Conservation (phyloP, 2,329 filamentous ascomycete species). For the Trichoderma arundinaceum region DNA sequence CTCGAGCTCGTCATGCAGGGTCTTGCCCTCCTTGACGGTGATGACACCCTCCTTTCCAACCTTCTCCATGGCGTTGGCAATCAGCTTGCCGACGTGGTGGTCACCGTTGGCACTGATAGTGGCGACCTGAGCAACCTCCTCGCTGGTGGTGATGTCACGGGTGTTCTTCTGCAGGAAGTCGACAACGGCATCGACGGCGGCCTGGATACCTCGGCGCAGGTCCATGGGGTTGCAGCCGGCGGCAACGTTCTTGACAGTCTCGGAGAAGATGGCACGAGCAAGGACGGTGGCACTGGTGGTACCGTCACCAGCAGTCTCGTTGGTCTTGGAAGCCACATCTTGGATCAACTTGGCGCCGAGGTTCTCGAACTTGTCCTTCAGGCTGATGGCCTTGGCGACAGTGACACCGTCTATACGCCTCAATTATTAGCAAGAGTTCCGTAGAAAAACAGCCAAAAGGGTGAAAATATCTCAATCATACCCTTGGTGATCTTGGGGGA, state of each 20-base stretch:
- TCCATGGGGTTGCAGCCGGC: constrained; percentile 99
- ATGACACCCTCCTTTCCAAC: constrained; percentile 99
- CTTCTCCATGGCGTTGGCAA: constrained; percentile 99
- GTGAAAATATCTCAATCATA: constrained; percentile 47
- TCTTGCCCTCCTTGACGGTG: constrained; percentile 99
- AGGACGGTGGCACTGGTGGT: constrained; percentile 98
- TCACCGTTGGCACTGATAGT: constrained; percentile 99
- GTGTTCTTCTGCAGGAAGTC: constrained; percentile 95
- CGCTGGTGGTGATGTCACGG: constrained; percentile 96
- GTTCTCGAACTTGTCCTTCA: constrained; percentile 99
- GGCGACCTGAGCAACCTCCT: constrained; percentile 96
- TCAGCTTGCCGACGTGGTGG: constrained; percentile 90
- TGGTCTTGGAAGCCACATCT: constrained; percentile 99
- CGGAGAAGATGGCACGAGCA: constrained; percentile 97
- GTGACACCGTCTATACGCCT: constrained; percentile 75
- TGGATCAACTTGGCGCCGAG: constrained; percentile 94
- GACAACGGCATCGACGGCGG: constrained; percentile 92
- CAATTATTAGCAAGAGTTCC: constrained; percentile 9
- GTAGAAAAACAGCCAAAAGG: constrained; percentile 31
- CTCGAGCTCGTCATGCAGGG: constrained; percentile 95
- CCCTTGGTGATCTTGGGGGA: constrained; percentile 99
- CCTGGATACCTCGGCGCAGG: constrained; percentile 93
- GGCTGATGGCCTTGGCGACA: constrained; percentile 84
- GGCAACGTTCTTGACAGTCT: constrained; percentile 99
- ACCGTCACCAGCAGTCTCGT: constrained; percentile 97